phyloP scores from a whole-genome alignment of 2,329 filamentous ascomycete genomes.

The Epichloe glyceriae region DNA sequence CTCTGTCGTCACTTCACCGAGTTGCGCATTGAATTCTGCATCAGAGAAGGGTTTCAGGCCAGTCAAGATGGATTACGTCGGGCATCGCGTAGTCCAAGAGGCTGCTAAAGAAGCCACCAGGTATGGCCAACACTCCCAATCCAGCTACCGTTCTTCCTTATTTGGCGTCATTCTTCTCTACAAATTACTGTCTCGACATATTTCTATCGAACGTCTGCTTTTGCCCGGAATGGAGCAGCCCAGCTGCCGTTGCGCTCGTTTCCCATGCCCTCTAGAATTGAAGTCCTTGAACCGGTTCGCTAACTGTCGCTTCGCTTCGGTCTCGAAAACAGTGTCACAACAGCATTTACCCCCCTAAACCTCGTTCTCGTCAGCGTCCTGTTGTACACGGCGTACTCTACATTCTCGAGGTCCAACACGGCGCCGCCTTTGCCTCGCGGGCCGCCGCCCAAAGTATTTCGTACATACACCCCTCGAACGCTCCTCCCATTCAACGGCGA shows the following conservation, averaged over 20 bases:
- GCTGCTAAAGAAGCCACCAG: constrained; percentile 29
- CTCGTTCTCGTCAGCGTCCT: constrained; percentile 42
- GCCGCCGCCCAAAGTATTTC: constrained; percentile 47
- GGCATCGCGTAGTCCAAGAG: constrained; percentile 41
- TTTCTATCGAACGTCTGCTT: too few species aligned
- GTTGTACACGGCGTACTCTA: constrained; percentile 43
- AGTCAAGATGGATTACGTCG: constrained; percentile 42
- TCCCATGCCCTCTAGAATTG: too few species aligned
- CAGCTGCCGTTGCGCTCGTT: too few species aligned
- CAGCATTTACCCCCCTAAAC: constrained; percentile 50
- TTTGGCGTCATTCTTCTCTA: too few species aligned
- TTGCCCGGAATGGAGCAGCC: too few species aligned
- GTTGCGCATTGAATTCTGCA: not conserved
- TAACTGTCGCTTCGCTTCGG: not conserved
- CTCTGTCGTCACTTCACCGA: not conserved
- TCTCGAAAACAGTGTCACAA: constrained; percentile 10
- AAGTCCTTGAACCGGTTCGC: not conserved
- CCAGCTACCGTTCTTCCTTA: too few species aligned
- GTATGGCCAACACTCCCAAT: constrained; percentile 14
- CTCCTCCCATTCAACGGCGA: constrained; percentile 78
- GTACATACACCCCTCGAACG: constrained; percentile 61
- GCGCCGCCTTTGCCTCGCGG: constrained; percentile 35
- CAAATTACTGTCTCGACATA: too few species aligned
- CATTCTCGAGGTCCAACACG: constrained; percentile 36
- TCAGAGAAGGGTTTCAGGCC: not conserved